Conservation (phyloP, 1,139 yeast species). For the Yamadazyma kanchanaburiensis region DNA sequence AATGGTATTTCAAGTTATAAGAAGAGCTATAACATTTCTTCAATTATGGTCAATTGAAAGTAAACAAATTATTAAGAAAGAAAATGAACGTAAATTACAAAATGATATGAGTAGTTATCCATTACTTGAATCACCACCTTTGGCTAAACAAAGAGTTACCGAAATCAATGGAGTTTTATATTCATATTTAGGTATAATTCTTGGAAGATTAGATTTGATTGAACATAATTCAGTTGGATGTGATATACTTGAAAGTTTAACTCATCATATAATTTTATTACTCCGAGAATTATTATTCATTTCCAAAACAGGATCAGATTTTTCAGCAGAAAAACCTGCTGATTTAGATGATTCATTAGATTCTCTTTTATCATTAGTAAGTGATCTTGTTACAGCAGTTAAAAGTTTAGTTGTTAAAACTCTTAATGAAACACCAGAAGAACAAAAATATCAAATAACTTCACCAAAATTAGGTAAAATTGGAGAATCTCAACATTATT, state of each 20-base stretch:
- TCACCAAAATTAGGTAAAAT: slow-evolving; percentile 6
- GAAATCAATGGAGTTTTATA: slow-evolving; percentile 72
- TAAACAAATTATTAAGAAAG: slow-evolving; percentile 34
- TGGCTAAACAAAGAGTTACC: slow-evolving; percentile 65
- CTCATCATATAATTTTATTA: slow-evolving; percentile 65
- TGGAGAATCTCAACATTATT: slow-evolving; percentile 29
- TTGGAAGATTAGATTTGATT: slow-evolving; percentile 71
- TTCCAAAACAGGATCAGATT: slow-evolving; percentile 52
- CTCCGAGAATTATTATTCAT: slow-evolving; percentile 63
- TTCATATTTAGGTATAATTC: slow-evolving; percentile 65
- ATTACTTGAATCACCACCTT: slow-evolving; percentile 54
- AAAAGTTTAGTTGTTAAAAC: slow-evolving; percentile 60
- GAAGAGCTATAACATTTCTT: slow-evolving; percentile 69
- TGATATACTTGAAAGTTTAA: slow-evolving; percentile 59
- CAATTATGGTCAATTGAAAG: slow-evolving; percentile 73
- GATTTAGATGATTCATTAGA: slow-evolving; percentile 57
- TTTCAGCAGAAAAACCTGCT: slow-evolving; percentile 37
- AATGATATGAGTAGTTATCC: slow-evolving; percentile 43
- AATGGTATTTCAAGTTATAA: slow-evolving; percentile 70
- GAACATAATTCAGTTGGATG: slow-evolving; percentile 72
- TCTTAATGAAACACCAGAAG: slow-evolving; percentile 35
- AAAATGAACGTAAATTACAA: slow-evolving; percentile 33
- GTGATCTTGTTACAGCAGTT: slow-evolving; percentile 63
- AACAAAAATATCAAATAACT: slow-evolving; percentile 12
- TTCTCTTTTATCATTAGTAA: slow-evolving; percentile 54